Conservation (phyloP, 345 rosid genomes). For the Aurinia saxatilis region DNA sequence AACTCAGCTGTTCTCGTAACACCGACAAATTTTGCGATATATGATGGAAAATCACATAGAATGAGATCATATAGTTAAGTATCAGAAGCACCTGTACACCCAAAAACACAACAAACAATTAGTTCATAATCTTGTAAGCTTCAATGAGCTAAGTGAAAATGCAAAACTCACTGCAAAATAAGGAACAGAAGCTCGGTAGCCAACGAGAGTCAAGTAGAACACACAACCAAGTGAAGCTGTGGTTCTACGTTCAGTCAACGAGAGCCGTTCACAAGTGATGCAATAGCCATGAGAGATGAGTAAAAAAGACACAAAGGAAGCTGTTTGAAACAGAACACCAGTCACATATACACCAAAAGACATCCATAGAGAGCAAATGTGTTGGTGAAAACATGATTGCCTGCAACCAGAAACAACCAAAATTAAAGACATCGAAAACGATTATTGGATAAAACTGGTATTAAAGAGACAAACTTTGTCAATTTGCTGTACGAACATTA, state of each 20-base stretch:
- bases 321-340: slow-evolving; percentile 89
- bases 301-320: slow-evolving; percentile 78
- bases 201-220: slow-evolving; percentile 82
- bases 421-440: neutral
- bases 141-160: neutral
- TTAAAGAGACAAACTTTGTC: neutral
- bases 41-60: slow-evolving; percentile 73
- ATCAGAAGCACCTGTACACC: slow-evolving; percentile 63
- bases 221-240: slow-evolving; percentile 80
- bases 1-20: slow-evolving; percentile 59
- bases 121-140: slow-evolving; percentile 1
- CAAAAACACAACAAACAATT: neutral
- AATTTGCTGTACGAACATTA: neutral
- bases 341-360: slow-evolving; percentile 92
- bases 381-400: slow-evolving; percentile 82
- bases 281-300: slow-evolving; percentile 93
- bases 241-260: slow-evolving; percentile 64
- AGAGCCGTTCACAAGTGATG: slow-evolving; percentile 81
- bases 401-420: slow-evolving; percentile 32
- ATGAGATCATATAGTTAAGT: slow-evolving; percentile 72
- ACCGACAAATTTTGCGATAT: slow-evolving; percentile 66
- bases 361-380: slow-evolving; percentile 88
- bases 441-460: neutral
- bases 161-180: slow-evolving; percentile 65
- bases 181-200: slow-evolving; percentile 92